These are phyloP conservation scores for Furcasterigmium sp. DNA, from an alignment of 2,329 filamentous ascomycete genomes.

Conservation along the genomic window DNA sequence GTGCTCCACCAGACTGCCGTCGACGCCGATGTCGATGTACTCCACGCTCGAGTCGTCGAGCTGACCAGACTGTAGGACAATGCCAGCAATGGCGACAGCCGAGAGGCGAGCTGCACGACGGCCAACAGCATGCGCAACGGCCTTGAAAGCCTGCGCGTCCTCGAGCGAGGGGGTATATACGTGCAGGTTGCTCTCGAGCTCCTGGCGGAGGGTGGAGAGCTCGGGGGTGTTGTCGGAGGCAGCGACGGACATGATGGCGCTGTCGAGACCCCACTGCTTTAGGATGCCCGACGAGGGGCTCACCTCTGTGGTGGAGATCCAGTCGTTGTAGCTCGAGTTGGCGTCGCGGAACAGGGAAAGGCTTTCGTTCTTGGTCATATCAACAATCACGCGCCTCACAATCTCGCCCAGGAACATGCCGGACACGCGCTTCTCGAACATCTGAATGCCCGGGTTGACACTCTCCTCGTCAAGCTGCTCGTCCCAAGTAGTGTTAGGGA, in stretches of 20 bases:
- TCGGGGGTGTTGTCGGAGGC: conserved; percentile 73
- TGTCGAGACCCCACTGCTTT: conserved; percentile 85
- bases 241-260: conserved; percentile 80
- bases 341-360: conserved; percentile 71
- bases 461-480: conserved; percentile 70
- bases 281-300: conserved; percentile 62
- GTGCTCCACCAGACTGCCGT: conserved; percentile 91
- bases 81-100: conserved; percentile 80
- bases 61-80: conserved; percentile 75
- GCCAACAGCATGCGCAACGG: conserved; percentile 76
- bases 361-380: conserved; percentile 62
- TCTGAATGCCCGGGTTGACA: conserved; percentile 89
- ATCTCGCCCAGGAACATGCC: conserved; percentile 99
- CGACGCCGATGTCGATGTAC: conserved; percentile 84
- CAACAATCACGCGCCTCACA: conserved; percentile 69
- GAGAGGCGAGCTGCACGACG: conserved; percentile 83
- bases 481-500: conserved; percentile 85
- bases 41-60: conserved; percentile 60
- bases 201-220: conserved; percentile 67
- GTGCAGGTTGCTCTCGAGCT: conserved; percentile 70
- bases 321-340: conserved; percentile 67
- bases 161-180: conserved; percentile 73
- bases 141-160: conserved; percentile 84
- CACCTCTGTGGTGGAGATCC: conserved; percentile 64
- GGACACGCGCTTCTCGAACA: conserved; percentile 98